Evolutionary conservation across 306 rosid species (phyloP), one percentile per base, ranked within the genome.

Genomic region (Dalbergia cultrata): DNA sequence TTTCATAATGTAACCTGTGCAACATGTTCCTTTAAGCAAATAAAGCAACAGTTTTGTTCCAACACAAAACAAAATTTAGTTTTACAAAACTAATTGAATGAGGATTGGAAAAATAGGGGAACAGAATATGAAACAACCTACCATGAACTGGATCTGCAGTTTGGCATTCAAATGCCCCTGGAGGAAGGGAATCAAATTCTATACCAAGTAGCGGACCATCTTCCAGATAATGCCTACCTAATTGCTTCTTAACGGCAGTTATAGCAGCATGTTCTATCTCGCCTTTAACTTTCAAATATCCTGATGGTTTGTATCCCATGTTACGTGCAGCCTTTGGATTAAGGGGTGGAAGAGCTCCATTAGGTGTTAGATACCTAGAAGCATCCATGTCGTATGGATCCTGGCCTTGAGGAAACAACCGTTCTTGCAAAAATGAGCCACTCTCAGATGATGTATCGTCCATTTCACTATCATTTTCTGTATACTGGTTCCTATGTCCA

Each of bases 191-290:
- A 66, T 96, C 97, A 80, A 96, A 96, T 75, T 93, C 97, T 53
- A 96, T 87, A 50, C 94, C 89, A 77, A 93, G 95, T 2, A 84
- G 88, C 14, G 99, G 99, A 81, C 99, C 99, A 87, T 96, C 94
- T 86, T 89, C 97, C 68, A 0, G 76, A 73, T 90, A 92, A 58
- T 89, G 85, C 84, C 81, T 81, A 67, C 99, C 99, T 82, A 96
- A 75, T 86, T 93, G 99, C 90, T 89, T 93, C 90, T 90, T 96
- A 75, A 96, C 99, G 57, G 97, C 96, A 74, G 94, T 96, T 76
- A 96, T 90, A 82, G 98, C 97, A 87, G 98, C 96, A 92, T 95
- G 92, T 87, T 93, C 99, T 75, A 87, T 89, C 82, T 96, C 99
- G 2, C 98, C 97, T 86, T 93, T 96, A 80, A 96, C 91, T 89